phyloP scores from a whole-genome alignment of 768 basidiomycete genomes.

The Suillus bovinus region DNA sequence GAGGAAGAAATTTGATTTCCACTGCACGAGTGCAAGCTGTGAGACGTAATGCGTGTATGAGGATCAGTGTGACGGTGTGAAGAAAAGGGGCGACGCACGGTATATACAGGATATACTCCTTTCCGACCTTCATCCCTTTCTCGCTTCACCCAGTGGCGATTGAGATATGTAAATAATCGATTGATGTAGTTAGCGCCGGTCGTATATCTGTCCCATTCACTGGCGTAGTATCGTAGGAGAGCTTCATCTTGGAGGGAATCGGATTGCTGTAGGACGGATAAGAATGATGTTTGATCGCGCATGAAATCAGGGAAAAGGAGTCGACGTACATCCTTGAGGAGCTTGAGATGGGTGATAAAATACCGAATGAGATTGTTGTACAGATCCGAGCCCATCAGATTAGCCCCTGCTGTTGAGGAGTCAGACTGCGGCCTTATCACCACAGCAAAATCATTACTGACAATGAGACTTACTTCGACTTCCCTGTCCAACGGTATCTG shows the following conservation, averaged over 20 bases:
- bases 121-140: slow-evolving; percentile 97
- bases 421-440: slow-evolving; percentile 18
- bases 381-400: slow-evolving; percentile 95
- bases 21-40: slow-evolving; percentile 92
- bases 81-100: slow-evolving; percentile 51
- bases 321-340: slow-evolving; percentile 56
- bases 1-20: slow-evolving; percentile 90
- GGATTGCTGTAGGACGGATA: slow-evolving; percentile 53
- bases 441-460: slow-evolving; percentile 10
- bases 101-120: slow-evolving; percentile 94
- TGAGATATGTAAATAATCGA: slow-evolving; percentile 95
- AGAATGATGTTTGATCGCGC: slow-evolving; percentile 5
- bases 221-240: slow-evolving; percentile 86
- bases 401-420: slow-evolving; percentile 71
- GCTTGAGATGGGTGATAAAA: slow-evolving; percentile 80
- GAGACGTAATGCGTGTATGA: slow-evolving; percentile 7
- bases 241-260: slow-evolving; percentile 84
- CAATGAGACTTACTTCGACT: slow-evolving; percentile 55
- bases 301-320: slow-evolving; percentile 22
- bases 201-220: slow-evolving; percentile 96
- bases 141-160: slow-evolving; percentile 98
- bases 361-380: slow-evolving; percentile 94
- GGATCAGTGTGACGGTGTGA: background rate
- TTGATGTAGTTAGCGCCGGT: slow-evolving; percentile 98
- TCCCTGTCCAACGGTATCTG: slow-evolving; percentile 33